phyloP scores from a whole-genome alignment of 345 rosid species.

The Hypericum perforatum region DNA sequence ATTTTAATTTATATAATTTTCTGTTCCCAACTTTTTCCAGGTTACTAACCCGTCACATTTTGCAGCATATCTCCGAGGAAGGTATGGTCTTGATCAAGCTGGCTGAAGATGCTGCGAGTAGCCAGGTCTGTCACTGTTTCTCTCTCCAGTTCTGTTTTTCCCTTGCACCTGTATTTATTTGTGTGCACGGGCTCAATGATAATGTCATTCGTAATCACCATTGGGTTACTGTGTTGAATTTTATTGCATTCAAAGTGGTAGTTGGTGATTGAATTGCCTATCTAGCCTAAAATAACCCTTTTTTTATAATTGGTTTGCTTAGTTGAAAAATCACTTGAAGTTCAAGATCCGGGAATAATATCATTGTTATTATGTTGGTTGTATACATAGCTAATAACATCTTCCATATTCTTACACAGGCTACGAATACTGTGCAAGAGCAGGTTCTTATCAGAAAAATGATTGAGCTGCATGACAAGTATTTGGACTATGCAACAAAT shows the following conservation, averaged over 20 bases:
- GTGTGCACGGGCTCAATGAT: not conserved
- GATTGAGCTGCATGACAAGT: constrained; percentile 80
- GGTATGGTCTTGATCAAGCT: constrained; percentile 82
- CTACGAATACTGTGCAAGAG: constrained; percentile 41
- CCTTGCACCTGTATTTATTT: constrained; percentile 1
- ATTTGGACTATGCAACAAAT: constrained; percentile 57
- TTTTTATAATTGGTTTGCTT: too few species aligned
- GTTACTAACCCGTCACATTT: constrained; percentile 8
- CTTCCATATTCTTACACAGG: constrained; percentile 28
- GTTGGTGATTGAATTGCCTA: too few species aligned
- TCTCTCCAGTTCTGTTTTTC: not conserved
- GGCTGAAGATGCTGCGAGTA: constrained; percentile 83
- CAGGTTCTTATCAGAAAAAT: constrained; percentile 62
- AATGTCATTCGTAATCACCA: too few species aligned
- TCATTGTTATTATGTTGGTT: too few species aligned
- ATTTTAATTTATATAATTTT: not conserved
- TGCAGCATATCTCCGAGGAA: constrained; percentile 83
- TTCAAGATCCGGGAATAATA: too few species aligned
- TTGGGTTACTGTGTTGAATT: too few species aligned
- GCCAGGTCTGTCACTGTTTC: constrained; percentile 33
- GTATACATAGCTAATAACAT: too few species aligned
- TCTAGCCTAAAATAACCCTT: too few species aligned
- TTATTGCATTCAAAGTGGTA: too few species aligned
- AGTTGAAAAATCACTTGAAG: too few species aligned
- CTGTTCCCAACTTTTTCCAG: not conserved